Evolutionary conservation across 2,329 filamentous ascomycete species (phyloP).

Genomic region (Stagonosporopsis tanaceti): DNA sequence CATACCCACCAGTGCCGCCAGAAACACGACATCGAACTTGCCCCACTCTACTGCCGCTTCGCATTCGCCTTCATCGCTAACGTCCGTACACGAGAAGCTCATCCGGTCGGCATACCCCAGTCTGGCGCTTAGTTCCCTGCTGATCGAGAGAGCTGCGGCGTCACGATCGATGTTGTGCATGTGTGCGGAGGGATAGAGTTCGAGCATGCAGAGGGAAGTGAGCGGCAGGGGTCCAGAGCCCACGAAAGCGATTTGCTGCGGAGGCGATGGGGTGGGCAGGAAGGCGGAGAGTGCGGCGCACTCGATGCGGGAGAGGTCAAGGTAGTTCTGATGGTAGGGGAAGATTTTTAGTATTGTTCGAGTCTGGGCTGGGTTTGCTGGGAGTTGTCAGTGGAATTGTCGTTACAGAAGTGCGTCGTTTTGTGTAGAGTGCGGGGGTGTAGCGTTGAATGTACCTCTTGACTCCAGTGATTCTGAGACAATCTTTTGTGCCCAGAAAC

Average conservation of each 20-base stretch:
- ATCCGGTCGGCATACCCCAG: slow-evolving; percentile 47
- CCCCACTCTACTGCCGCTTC: slow-evolving; percentile 33
- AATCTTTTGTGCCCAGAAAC: slow-evolving; percentile 54
- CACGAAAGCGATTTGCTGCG: slow-evolving; percentile 56
- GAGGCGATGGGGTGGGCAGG: slow-evolving; percentile 24
- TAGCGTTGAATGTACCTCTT: slow-evolving; percentile 8
- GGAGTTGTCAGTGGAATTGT: neutral
- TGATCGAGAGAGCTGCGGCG: slow-evolving; percentile 45
- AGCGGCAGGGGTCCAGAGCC: slow-evolving; percentile 61
- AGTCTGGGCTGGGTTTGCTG: slow-evolving; percentile 2
- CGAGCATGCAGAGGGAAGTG: slow-evolving; percentile 56
- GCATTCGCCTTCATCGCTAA: slow-evolving; percentile 18
- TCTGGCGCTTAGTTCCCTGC: slow-evolving; percentile 39
- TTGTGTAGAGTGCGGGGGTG: neutral
- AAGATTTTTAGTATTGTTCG: slow-evolving; percentile 49
- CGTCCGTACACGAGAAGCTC: slow-evolving; percentile 51
- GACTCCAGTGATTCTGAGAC: slow-evolving; percentile 2
- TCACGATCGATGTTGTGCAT: slow-evolving; percentile 57
- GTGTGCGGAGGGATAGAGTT: slow-evolving; percentile 40
- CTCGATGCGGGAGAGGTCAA: slow-evolving; percentile 58
- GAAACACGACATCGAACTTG: slow-evolving; percentile 57
- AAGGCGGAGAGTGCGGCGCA: slow-evolving; percentile 53
- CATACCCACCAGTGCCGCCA: slow-evolving; percentile 60
- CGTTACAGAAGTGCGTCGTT: too few relatives aligned
- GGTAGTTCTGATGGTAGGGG: slow-evolving; percentile 61